These are phyloP conservation scores for Triticum aestivum DNA, from an alignment of 176 grass and related monocot genomes.

Conservation along the genomic window IWGSC_CS_RefSeq_v2.1 NC_057796.1:366940433-366940932, in stretches of 20 bases:
- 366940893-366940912: conserved; percentile 65
- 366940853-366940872: conserved; percentile 45
- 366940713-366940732: background rate
- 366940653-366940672: conserved; percentile 59
- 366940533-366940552: conserved; percentile 66
- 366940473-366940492: conserved; percentile 50
- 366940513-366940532: conserved; percentile 53
- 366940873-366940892: conserved; percentile 80
- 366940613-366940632: conserved; percentile 64
- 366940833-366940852: conserved; percentile 43
- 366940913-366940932: conserved; percentile 53
- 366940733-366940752: background rate
- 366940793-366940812: conserved; percentile 23
- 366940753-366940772: conserved; percentile 5
- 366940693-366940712: background rate
- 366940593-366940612: conserved; percentile 64
- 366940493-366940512: conserved; percentile 35
- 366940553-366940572: conserved; percentile 29
- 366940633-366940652: conserved; percentile 52
- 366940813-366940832: background rate
- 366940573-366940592: conserved; percentile 53
- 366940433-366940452: conserved; percentile 11
- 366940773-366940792: conserved; percentile 22
- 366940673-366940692: background rate
- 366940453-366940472: background rate